Conservation (phyloP, 176 grass and related monocot species). For the Thinopyrum elongatum region DNA sequence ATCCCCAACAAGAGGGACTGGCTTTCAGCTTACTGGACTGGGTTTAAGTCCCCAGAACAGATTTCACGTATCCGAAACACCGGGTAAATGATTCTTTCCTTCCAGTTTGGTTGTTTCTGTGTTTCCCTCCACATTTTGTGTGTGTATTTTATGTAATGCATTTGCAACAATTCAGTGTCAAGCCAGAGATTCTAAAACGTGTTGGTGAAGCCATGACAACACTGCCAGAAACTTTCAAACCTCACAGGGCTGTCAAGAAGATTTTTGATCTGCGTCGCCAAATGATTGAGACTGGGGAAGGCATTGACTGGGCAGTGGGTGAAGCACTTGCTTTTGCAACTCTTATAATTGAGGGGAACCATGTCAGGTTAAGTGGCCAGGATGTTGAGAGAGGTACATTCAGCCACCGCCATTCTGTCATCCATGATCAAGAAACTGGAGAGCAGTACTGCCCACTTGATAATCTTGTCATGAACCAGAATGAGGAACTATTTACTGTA, state of each 20-base stretch:
- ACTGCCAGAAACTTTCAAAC: constrained; percentile 93
- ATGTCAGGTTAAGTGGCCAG: constrained; percentile 96
- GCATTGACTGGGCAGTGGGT: constrained; percentile 95
- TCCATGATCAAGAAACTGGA: constrained; percentile 92
- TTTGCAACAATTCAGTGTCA: constrained; percentile 63
- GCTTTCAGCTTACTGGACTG: constrained; percentile 98
- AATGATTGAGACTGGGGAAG: constrained; percentile 92
- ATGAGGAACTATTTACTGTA: constrained; percentile 83
- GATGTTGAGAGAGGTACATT: constrained; percentile 99
- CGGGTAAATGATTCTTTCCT: constrained; percentile 54
- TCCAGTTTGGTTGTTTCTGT: neutral
- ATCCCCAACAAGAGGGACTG: constrained; percentile 88
- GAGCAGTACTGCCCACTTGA: constrained; percentile 74
- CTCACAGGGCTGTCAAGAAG: constrained; percentile 95
- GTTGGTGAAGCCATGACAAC: constrained; percentile 90
- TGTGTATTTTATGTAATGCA: neutral
- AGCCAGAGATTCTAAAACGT: constrained; percentile 95
- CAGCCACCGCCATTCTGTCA: constrained; percentile 88
- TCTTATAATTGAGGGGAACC: constrained; percentile 91
- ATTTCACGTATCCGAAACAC: constrained; percentile 97
- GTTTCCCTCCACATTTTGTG: constrained; percentile 15
- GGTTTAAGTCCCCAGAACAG: constrained; percentile 96
- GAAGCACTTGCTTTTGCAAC: constrained; percentile 97
- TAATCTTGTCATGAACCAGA: constrained; percentile 69
- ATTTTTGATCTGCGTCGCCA: constrained; percentile 77